A percentile compares a stretch with the other conserved stretches of the same genome.
These are phyloP conservation scores for Babesia bigemina DNA, from an alignment of 169 alveolate species.

Conservation along the genomic window DNA sequence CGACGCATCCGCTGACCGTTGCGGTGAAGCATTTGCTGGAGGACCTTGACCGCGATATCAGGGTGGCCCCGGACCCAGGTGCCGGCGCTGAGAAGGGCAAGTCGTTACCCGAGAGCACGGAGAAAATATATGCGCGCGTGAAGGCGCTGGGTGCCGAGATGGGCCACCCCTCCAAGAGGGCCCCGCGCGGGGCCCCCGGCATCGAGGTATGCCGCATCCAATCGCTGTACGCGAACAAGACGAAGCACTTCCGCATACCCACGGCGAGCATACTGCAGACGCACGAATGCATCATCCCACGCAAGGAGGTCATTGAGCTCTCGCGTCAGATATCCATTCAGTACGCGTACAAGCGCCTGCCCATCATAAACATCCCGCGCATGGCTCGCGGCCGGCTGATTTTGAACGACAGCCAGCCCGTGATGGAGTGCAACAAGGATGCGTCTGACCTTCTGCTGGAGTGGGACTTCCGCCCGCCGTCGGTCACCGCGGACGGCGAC, in stretches of 20 bases:
- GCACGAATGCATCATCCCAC: slow-evolving; percentile 65
- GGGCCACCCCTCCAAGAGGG: background rate
- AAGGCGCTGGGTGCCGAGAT: slow-evolving; percentile 14
- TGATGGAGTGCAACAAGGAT: slow-evolving; percentile 75
- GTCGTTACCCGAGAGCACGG: background rate
- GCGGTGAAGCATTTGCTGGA: slow-evolving; percentile 71
- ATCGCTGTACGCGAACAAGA: slow-evolving; percentile 71
- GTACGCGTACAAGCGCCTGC: slow-evolving; percentile 64
- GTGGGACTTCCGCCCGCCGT: slow-evolving; percentile 75
- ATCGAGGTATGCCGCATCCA: slow-evolving; percentile 67
- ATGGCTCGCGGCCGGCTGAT: slow-evolving; percentile 72
- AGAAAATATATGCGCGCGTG: background rate
- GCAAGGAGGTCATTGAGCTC: slow-evolving; percentile 56
- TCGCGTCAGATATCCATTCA: slow-evolving; percentile 69
- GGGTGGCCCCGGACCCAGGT: slow-evolving; percentile 9
- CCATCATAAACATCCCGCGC: slow-evolving; percentile 75
- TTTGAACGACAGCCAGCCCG: slow-evolving; percentile 75
- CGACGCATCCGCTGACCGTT: slow-evolving; percentile 77
- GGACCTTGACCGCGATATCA: slow-evolving; percentile 57
- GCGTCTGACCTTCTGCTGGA: slow-evolving; percentile 69
- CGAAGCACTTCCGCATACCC: slow-evolving; percentile 65
- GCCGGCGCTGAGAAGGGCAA: background rate
- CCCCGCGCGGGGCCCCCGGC: slow-evolving; percentile 19
- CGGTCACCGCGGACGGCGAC: slow-evolving; percentile 74
- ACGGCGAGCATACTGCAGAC: slow-evolving; percentile 62